Evolutionary conservation across 495 filamentous ascomycete species (phyloP).

Genomic region (Penicillium tannophilum): DNA sequence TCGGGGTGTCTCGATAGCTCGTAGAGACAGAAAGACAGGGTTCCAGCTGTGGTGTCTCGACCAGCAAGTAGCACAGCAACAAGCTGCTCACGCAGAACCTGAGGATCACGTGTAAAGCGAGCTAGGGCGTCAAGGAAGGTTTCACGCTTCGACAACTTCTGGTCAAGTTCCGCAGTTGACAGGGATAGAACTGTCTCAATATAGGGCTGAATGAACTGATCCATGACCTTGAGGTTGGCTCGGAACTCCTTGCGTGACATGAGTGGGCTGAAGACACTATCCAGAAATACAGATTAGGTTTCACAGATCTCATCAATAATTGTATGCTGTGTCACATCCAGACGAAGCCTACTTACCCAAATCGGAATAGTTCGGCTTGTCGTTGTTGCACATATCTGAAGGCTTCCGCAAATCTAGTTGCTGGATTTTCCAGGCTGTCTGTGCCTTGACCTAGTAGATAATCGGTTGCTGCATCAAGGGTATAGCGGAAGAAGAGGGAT

Average conservation of each 20-base stretch:
- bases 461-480: constrained; percentile 80
- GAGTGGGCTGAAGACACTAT: constrained; percentile 55
- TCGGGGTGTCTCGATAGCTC: constrained; percentile 72
- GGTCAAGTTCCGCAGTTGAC: constrained; percentile 60
- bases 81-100: constrained; percentile 75
- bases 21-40: constrained; percentile 74
- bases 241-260: constrained; percentile 62
- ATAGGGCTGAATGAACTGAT: constrained; percentile 73
- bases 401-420: constrained; percentile 65
- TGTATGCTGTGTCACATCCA: constrained; percentile 3
- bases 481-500: constrained; percentile 76
- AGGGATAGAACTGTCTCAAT: constrained; percentile 68
- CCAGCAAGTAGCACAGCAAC: constrained; percentile 79
- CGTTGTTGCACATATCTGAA: constrained; percentile 73
- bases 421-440: constrained; percentile 63
- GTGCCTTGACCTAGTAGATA: constrained; percentile 82
- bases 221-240: constrained; percentile 64
- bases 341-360: constrained; percentile 43
- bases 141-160: constrained; percentile 67
- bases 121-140: constrained; percentile 83
- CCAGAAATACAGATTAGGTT: constrained; percentile 10
- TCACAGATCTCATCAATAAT: not conserved
- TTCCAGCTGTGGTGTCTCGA: constrained; percentile 75
- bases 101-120: constrained; percentile 70
- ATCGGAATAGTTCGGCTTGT: constrained; percentile 61